Percentiles rank a stretch among this genome's conserved stretches.
These are phyloP conservation scores for Geotrichum aggregatum DNA, from an alignment of 1,139 yeast genomes.

Conservation along the genomic window DNA sequence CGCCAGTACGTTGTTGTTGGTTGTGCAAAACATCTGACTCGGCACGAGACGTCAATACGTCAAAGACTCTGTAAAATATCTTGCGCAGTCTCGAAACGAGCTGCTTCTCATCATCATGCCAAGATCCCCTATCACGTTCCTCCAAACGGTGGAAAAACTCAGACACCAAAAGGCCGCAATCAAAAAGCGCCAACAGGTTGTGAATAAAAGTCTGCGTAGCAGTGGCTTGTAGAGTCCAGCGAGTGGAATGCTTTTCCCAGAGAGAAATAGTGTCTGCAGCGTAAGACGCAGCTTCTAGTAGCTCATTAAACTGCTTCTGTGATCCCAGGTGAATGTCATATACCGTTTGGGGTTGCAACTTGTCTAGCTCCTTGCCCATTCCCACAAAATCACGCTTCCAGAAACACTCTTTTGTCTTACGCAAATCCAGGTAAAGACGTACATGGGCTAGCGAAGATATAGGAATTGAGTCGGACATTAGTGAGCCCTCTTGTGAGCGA, in stretches of 20 bases:
- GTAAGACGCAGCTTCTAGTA: conserved; percentile 40
- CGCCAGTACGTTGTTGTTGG: conserved; percentile 19
- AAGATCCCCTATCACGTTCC: conserved; percentile 23
- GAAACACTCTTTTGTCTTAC: conserved; percentile 36
- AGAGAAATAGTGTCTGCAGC: conserved; percentile 41
- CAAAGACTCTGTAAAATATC: conserved; percentile 33
- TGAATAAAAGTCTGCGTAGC: conserved; percentile 39
- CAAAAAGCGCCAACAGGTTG: conserved; percentile 38
- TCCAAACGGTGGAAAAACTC: conserved; percentile 38
- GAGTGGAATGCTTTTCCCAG: conserved; percentile 40
- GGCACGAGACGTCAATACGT: conserved; percentile 23
- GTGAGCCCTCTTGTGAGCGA: conserved; percentile 38
- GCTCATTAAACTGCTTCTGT: conserved; percentile 30
- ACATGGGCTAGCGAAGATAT: conserved; percentile 40
- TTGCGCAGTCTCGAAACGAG: conserved; percentile 33
- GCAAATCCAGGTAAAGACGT: conserved; percentile 36
- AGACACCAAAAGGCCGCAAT: conserved; percentile 39
- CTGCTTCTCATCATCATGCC: conserved; percentile 33
- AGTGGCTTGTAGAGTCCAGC: conserved; percentile 36
- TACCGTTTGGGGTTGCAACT: conserved; percentile 25
- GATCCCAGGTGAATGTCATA: conserved; percentile 23
- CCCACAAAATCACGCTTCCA: conserved; percentile 40
- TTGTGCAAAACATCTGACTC: conserved; percentile 20
- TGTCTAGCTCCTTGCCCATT: conserved; percentile 37
- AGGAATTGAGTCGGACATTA: conserved; percentile 43